phyloP scores from a whole-genome alignment of 345 rosid species.

The Melaleuca alternifolia region DNA sequence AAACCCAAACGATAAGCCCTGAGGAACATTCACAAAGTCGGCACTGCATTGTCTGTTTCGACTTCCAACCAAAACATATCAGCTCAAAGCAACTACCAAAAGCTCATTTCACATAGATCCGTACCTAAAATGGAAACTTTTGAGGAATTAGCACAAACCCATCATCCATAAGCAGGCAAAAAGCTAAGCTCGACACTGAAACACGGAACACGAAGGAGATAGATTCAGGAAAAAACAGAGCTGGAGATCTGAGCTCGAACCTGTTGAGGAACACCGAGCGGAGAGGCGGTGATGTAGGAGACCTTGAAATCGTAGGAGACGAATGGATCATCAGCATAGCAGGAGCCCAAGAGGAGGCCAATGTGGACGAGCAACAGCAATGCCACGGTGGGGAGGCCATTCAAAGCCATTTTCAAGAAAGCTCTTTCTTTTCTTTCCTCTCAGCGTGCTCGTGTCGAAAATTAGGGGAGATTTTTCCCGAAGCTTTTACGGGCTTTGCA shows the following conservation, averaged over 20 bases:
- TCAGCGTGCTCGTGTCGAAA: not conserved
- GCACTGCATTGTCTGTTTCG: not conserved
- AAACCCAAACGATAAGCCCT: not conserved
- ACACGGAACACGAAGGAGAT: constrained; percentile 3
- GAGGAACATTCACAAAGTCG: not conserved
- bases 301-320: constrained; percentile 59
- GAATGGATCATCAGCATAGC: constrained; percentile 74
- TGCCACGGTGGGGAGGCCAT: constrained; percentile 12
- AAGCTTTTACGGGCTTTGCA: not conserved
- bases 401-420: constrained; percentile 35
- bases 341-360: constrained; percentile 28
- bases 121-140: constrained; percentile 19
- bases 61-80: not conserved
- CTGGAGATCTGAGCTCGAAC: constrained; percentile 16
- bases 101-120: not conserved
- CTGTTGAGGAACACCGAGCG: constrained; percentile 94
- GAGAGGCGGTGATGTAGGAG: constrained; percentile 93
- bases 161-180: not conserved
- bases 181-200: constrained; percentile 3
- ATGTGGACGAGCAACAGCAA: constrained; percentile 38
- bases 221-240: constrained; percentile 4
- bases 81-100: not conserved
- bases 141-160: constrained; percentile 4
- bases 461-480: not conserved
- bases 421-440: not conserved